Percentiles rank a stretch among this genome's conserved stretches.
Conservation (phyloP, 306 rosid species). For the Cucurbita moschata region DNA sequence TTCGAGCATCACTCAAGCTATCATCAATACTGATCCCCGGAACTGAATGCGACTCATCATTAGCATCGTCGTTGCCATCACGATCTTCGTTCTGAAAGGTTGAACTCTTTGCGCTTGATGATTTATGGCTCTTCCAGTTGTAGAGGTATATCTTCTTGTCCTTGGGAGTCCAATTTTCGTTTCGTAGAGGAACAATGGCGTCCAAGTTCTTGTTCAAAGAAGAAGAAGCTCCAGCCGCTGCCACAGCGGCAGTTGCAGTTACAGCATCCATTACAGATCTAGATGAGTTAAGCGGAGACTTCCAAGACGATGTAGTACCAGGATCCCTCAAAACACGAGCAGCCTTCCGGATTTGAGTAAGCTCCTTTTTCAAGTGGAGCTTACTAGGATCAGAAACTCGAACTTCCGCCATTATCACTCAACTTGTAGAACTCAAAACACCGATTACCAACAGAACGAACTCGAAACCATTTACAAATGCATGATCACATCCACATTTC, state of each 20-base stretch:
- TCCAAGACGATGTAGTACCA: slow-evolving; percentile 85
- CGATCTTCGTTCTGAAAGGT: slow-evolving; percentile 13
- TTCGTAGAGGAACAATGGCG: neutral
- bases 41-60: slow-evolving; percentile 32
- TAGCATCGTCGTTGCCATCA: slow-evolving; percentile 17
- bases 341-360: slow-evolving; percentile 90
- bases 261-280: slow-evolving; percentile 37
- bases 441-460: neutral
- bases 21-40: slow-evolving; percentile 44
- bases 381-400: slow-evolving; percentile 60
- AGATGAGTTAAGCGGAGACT: slow-evolving; percentile 58
- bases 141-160: slow-evolving; percentile 51
- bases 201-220: slow-evolving; percentile 24
- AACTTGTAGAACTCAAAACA: neutral
- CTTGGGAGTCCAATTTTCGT: slow-evolving; percentile 12
- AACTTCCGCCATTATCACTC: slow-evolving; percentile 35
- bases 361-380: slow-evolving; percentile 75
- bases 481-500: slow-evolving; percentile 2
- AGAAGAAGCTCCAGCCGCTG: slow-evolving; percentile 13
- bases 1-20: slow-evolving; percentile 56
- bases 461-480: neutral
- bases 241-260: neutral
- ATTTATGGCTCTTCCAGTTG: slow-evolving; percentile 71
- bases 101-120: slow-evolving; percentile 32
- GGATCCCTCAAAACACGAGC: slow-evolving; percentile 88